Evolutionary conservation across 1,284 basidiomycete genomes (phyloP), one percentile per base, ranked within the genome.

Genomic region (Marasmius oreades): DNA sequence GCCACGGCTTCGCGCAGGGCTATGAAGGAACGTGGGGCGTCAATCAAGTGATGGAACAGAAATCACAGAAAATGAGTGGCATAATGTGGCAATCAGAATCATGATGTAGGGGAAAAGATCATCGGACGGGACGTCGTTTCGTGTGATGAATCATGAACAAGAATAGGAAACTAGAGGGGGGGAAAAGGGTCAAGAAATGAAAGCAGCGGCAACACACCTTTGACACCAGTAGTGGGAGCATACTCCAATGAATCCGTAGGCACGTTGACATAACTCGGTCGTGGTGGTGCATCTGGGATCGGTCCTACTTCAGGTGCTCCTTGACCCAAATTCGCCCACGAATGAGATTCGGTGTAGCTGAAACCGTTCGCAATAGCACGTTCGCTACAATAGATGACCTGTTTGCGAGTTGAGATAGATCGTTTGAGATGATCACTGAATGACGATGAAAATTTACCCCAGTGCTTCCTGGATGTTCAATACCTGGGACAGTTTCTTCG

Each of bases 211-310:
- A 59, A 59, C 68, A 18, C 63, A 88, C 88, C 82, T 77, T 90
- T 93, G 47, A 95, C 87, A 52, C 95, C 95, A 0, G 93, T 92
- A 1, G 94, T 96, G 0, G 95, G 94, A 1, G 92, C 95, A 66
- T 97, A 97, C 72, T 96, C 93, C 65, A 95, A 79, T 39, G 92
- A 88, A 67, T 92, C 90, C 22, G 82, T 67, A 24, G 86, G 84
- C 51, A 89, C 67, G 31, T 78, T 71, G 56, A 96, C 80, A 50
- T 76, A 75, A 3, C 78, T 77, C 1, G 88, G 88, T 37, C 92
- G 85, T 22, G 80, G 71, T 0, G 84, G 80, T 1, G 87, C 90
- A 51, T 85, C 82, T 1, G 91, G 91, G 58, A 98, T 86, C 10
- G 84, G 82, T 0, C 93, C 94, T 8, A 90, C 87, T 70, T 95